These are phyloP conservation scores for Dunaliella primolecta DNA, from an alignment of 139 green algal species.

Conservation along the genomic window DNA sequence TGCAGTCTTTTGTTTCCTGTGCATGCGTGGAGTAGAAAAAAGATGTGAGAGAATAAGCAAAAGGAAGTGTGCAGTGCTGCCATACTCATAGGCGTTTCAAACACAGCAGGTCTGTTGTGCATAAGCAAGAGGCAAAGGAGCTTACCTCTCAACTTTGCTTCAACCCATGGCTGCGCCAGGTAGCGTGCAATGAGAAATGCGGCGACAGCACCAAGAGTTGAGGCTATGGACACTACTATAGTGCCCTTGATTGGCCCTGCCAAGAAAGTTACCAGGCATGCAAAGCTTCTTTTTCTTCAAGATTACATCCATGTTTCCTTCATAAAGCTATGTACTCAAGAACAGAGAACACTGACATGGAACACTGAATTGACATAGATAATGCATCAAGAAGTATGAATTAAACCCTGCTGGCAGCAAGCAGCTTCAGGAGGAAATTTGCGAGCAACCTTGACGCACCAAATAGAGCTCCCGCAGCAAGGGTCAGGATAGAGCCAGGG, in stretches of 20 bases:
- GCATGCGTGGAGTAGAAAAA: background rate
- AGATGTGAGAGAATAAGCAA: background rate
- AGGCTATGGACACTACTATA: conserved; percentile 55
- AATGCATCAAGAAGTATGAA: too few relatives aligned
- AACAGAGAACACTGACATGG: too few relatives aligned
- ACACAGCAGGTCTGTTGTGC: background rate
- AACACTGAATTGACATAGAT: too few relatives aligned
- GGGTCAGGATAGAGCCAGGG: conserved; percentile 67
- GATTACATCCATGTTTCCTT: too few relatives aligned
- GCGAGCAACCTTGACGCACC: conserved; percentile 21
- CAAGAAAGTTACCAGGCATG: background rate
- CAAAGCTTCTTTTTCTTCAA: background rate
- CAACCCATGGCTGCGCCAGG: conserved; percentile 53
- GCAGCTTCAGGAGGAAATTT: background rate
- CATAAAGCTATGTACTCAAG: too few relatives aligned
- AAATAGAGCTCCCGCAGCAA: conserved; percentile 74
- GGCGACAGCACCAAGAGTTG: conserved; percentile 54
- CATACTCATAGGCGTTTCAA: background rate
- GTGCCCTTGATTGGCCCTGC: background rate
- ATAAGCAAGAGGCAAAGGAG: background rate
- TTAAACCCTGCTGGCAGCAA: too few relatives aligned
- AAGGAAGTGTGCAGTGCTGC: background rate
- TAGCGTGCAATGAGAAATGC: conserved; percentile 70
- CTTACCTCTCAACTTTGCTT: conserved; percentile 35
- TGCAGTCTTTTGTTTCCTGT: conserved; percentile 1